phyloP scores from a whole-genome alignment of 345 rosid species.

The Mercurialis annua region DNA sequence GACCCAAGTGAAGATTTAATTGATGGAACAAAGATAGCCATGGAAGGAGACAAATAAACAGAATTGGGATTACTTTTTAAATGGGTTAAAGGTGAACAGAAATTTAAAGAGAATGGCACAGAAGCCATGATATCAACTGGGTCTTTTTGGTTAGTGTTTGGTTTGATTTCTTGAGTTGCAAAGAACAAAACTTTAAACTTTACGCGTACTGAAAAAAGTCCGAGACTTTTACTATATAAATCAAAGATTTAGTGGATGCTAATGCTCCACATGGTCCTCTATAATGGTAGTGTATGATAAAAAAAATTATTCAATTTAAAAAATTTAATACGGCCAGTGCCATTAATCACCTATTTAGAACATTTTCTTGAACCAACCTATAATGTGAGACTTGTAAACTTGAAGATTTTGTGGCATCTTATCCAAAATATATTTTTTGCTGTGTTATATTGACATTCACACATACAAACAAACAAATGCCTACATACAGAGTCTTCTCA shows the following conservation, averaged over 20 bases:
- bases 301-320: too few species aligned
- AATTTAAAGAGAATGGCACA: constrained; percentile 37
- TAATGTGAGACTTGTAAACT: too few species aligned
- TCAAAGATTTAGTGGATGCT: background rate
- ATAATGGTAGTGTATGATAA: too few species aligned
- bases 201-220: background rate
- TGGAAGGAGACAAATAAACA: constrained; percentile 26
- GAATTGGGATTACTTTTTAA: constrained; percentile 18
- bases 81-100: constrained; percentile 30
- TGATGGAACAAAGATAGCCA: constrained; percentile 36
- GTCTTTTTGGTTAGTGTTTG: background rate
- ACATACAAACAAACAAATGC: constrained; percentile 21
- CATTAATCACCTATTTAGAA: too few species aligned
- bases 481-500: constrained; percentile 16
- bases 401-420: too few species aligned
- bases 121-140: constrained; percentile 31
- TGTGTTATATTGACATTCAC: too few species aligned
- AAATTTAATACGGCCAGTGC: too few species aligned
- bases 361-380: too few species aligned
- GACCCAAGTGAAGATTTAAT: constrained; percentile 42
- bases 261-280: constrained; percentile 12
- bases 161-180: background rate
- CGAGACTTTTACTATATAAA: background rate
- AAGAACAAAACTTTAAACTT: background rate
- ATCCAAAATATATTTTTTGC: too few species aligned